Base-by-base conservation (phyloP, 371 early-diverging fungal species). In the Dinochytrium kinnereticum region DNA sequence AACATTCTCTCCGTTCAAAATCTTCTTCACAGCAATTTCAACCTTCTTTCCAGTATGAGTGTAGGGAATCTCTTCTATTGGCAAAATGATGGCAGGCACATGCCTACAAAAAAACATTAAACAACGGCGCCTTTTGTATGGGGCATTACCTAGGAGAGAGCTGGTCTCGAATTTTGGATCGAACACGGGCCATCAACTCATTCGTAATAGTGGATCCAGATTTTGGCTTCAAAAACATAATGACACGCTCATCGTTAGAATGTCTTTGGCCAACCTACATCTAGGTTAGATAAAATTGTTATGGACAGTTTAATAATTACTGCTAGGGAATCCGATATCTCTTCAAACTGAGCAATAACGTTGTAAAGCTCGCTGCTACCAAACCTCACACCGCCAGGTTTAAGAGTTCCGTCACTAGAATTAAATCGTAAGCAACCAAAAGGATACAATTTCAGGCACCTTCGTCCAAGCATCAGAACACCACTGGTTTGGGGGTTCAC, bases 11-110 rank as follows among this genome's bases (percentile, higher is more conserved):
- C 95, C 95, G 31, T 90, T 89, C 21, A 98, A 86, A 64, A 98
- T 93, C 81, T 91, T 89, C 86, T 97, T 98, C 59, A 98, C 95
- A 1, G 96, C 97, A 19, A 98, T 91, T 80, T 98, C 98, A 1
- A 97, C 96, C 84, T 97, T 98, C 78, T 98, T 98, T 66, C 98
- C 98, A 69, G 96, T 97, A 77, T 93, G 86, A 0, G 98, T 98
- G 81, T 98, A 93, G 89, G 98, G 98, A 80, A 98, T 96, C 70
- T 93, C 95, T 5, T 78, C 75, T 51, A 92, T 91, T 15, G 90
- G 84, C 68, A 97, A 81, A 39, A 97, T 87, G 65, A 95, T 82
- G 1, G 96, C 93, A 10, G 98, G 98, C 0, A 98, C 97, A 79
- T 98, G 98, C 7, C 85, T 76, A 34, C n/a, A 50, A 5, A 64